Percentiles rank a stretch among this genome's conserved stretches.
Conservation (phyloP, 305 asterid genomes). For the Fraxinus paxiana region DNA sequence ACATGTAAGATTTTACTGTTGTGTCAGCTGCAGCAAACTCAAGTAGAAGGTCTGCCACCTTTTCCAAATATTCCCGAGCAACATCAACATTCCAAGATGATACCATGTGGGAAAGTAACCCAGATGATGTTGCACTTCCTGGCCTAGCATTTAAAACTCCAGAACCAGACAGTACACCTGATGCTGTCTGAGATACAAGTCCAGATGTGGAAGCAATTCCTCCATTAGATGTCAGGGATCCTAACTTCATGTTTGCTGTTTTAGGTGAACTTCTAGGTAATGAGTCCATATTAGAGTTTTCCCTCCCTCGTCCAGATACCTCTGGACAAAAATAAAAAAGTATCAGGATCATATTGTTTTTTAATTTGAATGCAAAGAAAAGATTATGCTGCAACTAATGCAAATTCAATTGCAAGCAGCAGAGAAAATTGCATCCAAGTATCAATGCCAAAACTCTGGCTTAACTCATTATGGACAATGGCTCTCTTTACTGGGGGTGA, state of each 20-base stretch:
- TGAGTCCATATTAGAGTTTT: conserved; percentile 57
- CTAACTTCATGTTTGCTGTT: conserved; percentile 64
- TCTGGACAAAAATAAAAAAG: conserved; percentile 46
- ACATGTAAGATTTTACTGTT: conserved; percentile 86
- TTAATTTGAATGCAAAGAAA: conserved; percentile 16
- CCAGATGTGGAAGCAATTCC: conserved; percentile 63
- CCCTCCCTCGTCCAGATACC: conserved; percentile 87
- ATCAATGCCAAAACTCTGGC: conserved; percentile 5
- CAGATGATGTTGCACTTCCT: conserved; percentile 96
- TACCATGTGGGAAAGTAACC: conserved; percentile 75
- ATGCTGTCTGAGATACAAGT: conserved; percentile 74
- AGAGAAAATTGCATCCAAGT: conserved; percentile 19
- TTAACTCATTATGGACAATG: neutral
- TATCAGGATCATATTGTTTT: conserved; percentile 17
- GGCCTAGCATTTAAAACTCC: conserved; percentile 96
- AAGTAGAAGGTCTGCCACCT: conserved; percentile 94
- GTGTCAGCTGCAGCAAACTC: conserved; percentile 95
- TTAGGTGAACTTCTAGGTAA: conserved; percentile 70
- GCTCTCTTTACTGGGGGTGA: neutral
- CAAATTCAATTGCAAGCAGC: conserved; percentile 15
- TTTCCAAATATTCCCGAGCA: conserved; percentile 87
- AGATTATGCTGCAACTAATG: conserved; percentile 14
- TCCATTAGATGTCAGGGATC: conserved; percentile 45
- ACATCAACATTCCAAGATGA: conserved; percentile 94
- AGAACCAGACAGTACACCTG: conserved; percentile 94